Base-by-base conservation (phyloP, 306 rosid genomes). In the Rubus parviflorus region DNA sequence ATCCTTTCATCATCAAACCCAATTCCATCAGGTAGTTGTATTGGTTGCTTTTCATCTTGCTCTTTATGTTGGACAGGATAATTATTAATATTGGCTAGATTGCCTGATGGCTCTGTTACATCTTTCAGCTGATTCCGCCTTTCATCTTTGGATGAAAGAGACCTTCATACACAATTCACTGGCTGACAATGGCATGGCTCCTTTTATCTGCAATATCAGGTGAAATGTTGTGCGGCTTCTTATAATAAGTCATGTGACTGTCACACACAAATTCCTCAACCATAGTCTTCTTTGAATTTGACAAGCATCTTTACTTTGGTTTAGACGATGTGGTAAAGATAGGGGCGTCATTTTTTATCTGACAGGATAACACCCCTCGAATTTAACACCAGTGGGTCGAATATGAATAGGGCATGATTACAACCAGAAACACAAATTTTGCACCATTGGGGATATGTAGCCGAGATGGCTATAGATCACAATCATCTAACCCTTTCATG, bases 101-200 rank as follows among this genome's bases (percentile, higher is more conserved):
- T 35, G 42, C 68, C 68, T 62, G 20, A 62, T 62, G 22, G 68
- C 42, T 62, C 20, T 62, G 22, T 43, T 62, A 62, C 68, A 62
- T 62, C 68, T 62, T 62, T 62, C 68, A 62, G 68, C 45, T 16
- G 5, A 35, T 62, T 62, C 43, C n/a, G 13, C 68, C n/a, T 14
- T 37, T 60, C 66, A 60, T 60, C 38, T 11, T 60, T 23, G 17
- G 19, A 60, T 56, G 35, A 20, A 20, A 56, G 62, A 56, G 62
- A 56, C 58, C 58, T 22, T 17, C 10, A 10, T 52, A 52, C 62
- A 8, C 1, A 30, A 30, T 30, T 30, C 46, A 42, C 38, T 62
- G 20, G 68, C 68, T 35, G 68, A 62, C 43, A 62, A 6, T 30
- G 43, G 42, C 12, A 35, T 62, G n/a, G 68, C 68, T 25, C 67